These are phyloP conservation scores for Fraxinus sp. DNA, from an alignment of 305 asterid species.

Conservation along the genomic window DNA sequence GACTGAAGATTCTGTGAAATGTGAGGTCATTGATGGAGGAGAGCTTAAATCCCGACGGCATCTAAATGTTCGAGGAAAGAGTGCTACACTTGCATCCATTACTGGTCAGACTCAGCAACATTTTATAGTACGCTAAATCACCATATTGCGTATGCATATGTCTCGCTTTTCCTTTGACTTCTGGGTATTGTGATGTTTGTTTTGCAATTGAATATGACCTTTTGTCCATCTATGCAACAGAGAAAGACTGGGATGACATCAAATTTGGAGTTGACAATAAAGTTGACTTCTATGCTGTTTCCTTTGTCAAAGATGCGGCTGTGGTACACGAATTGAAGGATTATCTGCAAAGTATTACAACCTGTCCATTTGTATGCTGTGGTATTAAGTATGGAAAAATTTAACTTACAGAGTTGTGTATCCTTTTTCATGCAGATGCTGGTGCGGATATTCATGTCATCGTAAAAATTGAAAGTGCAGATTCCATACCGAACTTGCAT, in stretches of 20 bases:
- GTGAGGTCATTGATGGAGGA: constrained; percentile 96
- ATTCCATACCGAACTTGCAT: constrained; percentile 86
- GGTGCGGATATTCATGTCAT: constrained; percentile 70
- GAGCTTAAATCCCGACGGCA: constrained; percentile 95
- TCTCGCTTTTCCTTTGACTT: constrained; percentile 15
- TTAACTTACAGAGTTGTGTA: neutral
- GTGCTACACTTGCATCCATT: constrained; percentile 93
- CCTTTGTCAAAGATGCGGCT: constrained; percentile 90
- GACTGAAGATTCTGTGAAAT: constrained; percentile 76
- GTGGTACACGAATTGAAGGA: constrained; percentile 90
- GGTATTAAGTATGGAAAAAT: neutral
- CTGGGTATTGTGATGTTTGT: neutral
- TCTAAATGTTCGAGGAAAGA: constrained; percentile 93
- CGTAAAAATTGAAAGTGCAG: constrained; percentile 96
- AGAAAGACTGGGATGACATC: constrained; percentile 77
- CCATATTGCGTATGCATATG: constrained; percentile 17
- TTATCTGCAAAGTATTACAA: constrained; percentile 63
- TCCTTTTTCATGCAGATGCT: constrained; percentile 21
- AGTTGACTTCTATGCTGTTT: constrained; percentile 72
- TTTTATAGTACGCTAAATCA: neutral
- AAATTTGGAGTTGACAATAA: constrained; percentile 91
- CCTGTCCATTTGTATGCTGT: neutral
- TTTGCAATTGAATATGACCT: constrained; percentile 9
- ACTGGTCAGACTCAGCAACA: constrained; percentile 60
- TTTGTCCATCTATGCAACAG: constrained; percentile 44